A percentile compares a stretch with the other conserved stretches of the same genome.
Conservation (phyloP, 164 flowering plant genomes). For the Berberis vulgaris region DNA sequence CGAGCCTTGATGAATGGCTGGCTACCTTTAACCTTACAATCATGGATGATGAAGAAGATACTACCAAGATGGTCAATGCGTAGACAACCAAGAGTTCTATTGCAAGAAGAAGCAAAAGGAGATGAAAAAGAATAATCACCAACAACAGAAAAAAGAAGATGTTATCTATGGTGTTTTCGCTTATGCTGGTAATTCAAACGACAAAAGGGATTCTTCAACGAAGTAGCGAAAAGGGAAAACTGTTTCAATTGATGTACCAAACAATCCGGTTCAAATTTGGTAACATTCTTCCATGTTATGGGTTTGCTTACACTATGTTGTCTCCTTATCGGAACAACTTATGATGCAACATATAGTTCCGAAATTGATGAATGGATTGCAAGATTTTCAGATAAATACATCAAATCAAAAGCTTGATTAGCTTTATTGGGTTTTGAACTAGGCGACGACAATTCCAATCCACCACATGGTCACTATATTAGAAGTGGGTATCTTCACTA, state of each 20-base stretch:
- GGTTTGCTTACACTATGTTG: constrained; percentile 61
- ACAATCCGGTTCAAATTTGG: constrained; percentile 66
- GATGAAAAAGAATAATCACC: constrained; percentile 18
- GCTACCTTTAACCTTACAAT: too few relatives aligned
- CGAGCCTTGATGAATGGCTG: too few relatives aligned
- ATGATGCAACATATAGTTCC: constrained; percentile 71
- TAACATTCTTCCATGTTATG: constrained; percentile 77
- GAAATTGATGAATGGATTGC: constrained; percentile 52
- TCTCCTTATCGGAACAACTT: constrained; percentile 93
- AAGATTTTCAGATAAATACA: constrained; percentile 74
- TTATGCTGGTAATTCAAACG: constrained; percentile 35
- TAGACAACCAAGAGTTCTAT: constrained; percentile 59
- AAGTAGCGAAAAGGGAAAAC: constrained; percentile 60
- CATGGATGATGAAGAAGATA: constrained; percentile 5
- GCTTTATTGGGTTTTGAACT: constrained; percentile 71
- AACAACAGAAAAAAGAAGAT: constrained; percentile 61
- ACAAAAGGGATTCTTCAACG: constrained; percentile 19
- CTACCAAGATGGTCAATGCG: constrained; percentile 77
- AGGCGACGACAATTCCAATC: constrained; percentile 72
- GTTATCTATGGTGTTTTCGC: constrained; percentile 68
- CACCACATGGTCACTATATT: constrained; percentile 79
- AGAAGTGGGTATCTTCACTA: constrained; percentile 66
- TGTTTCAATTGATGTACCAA: constrained; percentile 73
- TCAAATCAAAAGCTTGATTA: constrained; percentile 67
- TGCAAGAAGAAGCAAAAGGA: constrained; percentile 43